These are phyloP conservation scores for Amanita brunnescens DNA, from an alignment of 768 basidiomycete genomes.

Conservation along the genomic window DNA sequence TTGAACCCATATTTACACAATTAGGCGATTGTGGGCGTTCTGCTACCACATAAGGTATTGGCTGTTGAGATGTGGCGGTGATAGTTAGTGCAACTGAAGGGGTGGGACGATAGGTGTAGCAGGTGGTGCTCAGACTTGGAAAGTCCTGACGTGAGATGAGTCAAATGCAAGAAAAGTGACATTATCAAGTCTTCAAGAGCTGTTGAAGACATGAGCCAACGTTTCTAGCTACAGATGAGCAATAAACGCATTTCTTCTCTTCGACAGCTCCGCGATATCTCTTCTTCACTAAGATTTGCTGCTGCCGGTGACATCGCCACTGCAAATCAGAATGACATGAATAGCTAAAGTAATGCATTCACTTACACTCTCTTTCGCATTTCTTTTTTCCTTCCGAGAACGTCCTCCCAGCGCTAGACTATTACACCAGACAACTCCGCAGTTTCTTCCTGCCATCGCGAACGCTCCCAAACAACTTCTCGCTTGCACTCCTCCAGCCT, in stretches of 20 bases:
- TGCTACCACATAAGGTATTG: no score
- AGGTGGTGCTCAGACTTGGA: slow-evolving; percentile 74
- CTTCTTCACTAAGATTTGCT: slow-evolving; percentile 26
- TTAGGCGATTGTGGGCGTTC: no score
- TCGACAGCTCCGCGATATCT: slow-evolving; percentile 74
- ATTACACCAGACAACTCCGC: slow-evolving; percentile 24
- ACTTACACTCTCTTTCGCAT: slow-evolving; percentile 25
- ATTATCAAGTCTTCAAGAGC: slow-evolving; percentile 76
- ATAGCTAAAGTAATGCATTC: not conserved
- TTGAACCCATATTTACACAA: no score
- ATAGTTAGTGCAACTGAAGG: no score
- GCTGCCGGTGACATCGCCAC: slow-evolving; percentile 22
- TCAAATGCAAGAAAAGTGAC: slow-evolving; percentile 65
- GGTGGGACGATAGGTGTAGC: no score
- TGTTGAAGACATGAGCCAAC: slow-evolving; percentile 23
- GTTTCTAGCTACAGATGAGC: slow-evolving; percentile 13
- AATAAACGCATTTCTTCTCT: slow-evolving; percentile 74
- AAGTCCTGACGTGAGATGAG: slow-evolving; percentile 74
- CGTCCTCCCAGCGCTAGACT: slow-evolving; percentile 18
- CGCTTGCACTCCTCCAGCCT: slow-evolving; percentile 79
- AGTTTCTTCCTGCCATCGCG: slow-evolving; percentile 50
- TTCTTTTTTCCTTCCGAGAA: slow-evolving; percentile 21
- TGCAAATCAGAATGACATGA: not conserved
- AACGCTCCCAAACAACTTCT: slow-evolving; percentile 67
- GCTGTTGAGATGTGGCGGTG: no score